These are phyloP conservation scores for Podaxis carcinomalis DNA, from an alignment of 768 basidiomycete genomes.

Conservation along the genomic window DNA sequence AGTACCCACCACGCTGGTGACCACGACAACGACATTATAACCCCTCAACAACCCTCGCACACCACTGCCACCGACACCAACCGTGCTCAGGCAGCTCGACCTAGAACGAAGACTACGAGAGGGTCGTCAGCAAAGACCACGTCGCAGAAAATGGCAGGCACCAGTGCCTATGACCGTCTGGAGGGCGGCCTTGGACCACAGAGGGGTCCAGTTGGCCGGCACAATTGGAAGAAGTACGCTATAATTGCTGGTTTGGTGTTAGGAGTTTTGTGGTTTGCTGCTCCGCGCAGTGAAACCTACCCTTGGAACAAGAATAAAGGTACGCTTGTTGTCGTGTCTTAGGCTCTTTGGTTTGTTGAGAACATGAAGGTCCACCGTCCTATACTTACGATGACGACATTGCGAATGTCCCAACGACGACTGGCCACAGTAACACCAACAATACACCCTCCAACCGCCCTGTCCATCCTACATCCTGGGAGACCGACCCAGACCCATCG, in stretches of 20 bases:
- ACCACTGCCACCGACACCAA: neutral
- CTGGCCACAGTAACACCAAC: constrained; percentile 6
- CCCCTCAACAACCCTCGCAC: neutral
- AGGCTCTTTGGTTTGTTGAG: constrained; percentile 11
- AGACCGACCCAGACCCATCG: constrained; percentile 69
- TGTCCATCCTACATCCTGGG: constrained; percentile 51
- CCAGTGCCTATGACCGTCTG: constrained; percentile 50
- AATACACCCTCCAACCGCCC: constrained; percentile 13
- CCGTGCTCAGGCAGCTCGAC: neutral
- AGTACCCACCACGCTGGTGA: neutral
- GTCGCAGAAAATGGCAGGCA: constrained; percentile 8
- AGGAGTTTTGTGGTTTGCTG: constrained; percentile 63
- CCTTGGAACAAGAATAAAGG: constrained; percentile 18
- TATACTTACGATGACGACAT: constrained; percentile 4
- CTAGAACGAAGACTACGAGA: neutral
- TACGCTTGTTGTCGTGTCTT: constrained; percentile 16
- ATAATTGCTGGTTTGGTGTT: constrained; percentile 54
- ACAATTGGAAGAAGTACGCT: constrained; percentile 66
- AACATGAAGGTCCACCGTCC: neutral
- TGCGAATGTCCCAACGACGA: neutral
- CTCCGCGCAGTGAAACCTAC: constrained; percentile 35
- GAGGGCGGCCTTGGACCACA: constrained; percentile 57
- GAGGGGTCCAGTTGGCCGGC: constrained; percentile 24
- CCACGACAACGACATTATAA: neutral
- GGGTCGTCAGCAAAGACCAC: neutral